A percentile compares a stretch with the other conserved stretches of the same genome.
Conservation (phyloP, 495 filamentous ascomycete genomes). For the Oidiodendron maius region DNA sequence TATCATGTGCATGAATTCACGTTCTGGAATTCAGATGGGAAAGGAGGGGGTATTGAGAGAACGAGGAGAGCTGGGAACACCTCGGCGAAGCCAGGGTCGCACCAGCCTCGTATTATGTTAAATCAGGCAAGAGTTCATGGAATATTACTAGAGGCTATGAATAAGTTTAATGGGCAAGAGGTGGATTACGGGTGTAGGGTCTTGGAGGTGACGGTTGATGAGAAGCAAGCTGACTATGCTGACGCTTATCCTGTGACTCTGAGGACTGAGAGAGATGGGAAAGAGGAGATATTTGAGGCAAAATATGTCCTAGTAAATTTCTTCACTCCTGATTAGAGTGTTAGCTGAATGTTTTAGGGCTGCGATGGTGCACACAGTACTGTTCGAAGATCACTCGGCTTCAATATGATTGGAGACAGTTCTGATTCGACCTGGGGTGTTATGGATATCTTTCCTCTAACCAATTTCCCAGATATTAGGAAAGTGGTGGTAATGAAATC, state of each 20-base stretch:
- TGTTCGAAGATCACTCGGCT: constrained; percentile 61
- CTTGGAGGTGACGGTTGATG: constrained; percentile 45
- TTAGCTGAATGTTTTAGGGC: constrained; percentile 27
- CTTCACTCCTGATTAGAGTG: neutral
- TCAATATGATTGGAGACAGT: constrained; percentile 68
- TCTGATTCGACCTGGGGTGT: constrained; percentile 76
- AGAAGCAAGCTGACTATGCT: constrained; percentile 28
- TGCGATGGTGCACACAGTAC: constrained; percentile 75
- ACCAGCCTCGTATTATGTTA: constrained; percentile 68
- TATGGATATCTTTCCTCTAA: constrained; percentile 72
- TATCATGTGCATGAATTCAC: constrained; percentile 65
- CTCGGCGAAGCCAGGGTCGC: constrained; percentile 56
- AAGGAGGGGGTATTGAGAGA: constrained; percentile 38
- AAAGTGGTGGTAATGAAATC: constrained; percentile 53
- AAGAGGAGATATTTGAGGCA: constrained; percentile 47
- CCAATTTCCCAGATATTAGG: constrained; percentile 71
- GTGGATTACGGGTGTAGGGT: constrained; percentile 62
- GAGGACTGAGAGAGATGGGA: constrained; percentile 43
- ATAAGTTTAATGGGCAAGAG: constrained; percentile 33
- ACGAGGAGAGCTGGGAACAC: constrained; percentile 54
- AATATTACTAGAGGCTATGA: constrained; percentile 50
- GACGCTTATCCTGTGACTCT: constrained; percentile 49
- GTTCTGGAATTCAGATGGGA: constrained; percentile 46
- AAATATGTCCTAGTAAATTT: constrained; percentile 64
- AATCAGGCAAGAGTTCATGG: constrained; percentile 70